phyloP scores from a whole-genome alignment of 148 eudicot genomes.

The Fagopyrum esculentum region DNA sequence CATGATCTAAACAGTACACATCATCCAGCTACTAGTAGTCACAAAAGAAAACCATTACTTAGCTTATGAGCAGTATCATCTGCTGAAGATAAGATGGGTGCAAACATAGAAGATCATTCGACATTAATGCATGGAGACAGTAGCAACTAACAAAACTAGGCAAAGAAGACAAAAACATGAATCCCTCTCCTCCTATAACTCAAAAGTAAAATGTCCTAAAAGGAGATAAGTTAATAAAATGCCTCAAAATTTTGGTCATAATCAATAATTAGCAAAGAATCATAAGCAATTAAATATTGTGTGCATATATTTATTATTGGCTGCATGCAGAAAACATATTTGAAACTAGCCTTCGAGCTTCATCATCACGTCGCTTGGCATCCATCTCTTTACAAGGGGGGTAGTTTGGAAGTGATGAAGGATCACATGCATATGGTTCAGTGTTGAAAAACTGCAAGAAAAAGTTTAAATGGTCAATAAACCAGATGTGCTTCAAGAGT shows the following conservation, averaged over 20 bases:
- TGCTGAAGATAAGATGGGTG: not conserved
- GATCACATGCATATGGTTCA: slow-evolving; percentile 85
- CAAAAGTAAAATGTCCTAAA: not conserved
- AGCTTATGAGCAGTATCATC: no score
- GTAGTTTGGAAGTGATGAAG: slow-evolving; percentile 81
- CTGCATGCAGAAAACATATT: no score
- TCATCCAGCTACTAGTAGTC: no score
- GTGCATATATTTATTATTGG: no score
- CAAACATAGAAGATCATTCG: not conserved
- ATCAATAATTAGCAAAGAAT: no score
- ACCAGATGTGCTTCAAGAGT: not conserved
- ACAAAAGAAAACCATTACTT: no score
- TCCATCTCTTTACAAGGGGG: slow-evolving; percentile 96
- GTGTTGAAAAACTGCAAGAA: slow-evolving; percentile 65
- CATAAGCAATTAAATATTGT: no score
- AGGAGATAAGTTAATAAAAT: not conserved
- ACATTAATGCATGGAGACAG: not conserved
- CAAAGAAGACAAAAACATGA: not conserved
- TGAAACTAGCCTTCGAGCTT: slow-evolving; percentile 60
- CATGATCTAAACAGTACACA: no score
- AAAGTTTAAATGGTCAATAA: slow-evolving; percentile 1
- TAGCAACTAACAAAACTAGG: not conserved
- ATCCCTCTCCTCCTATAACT: not conserved
- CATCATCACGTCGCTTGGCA: slow-evolving; percentile 92
- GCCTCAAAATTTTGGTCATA: not conserved